Evolutionary conservation across 768 basidiomycete species (phyloP), one percentile per base, ranked within the genome.

Genomic region (Lyophyllum decastes): DNA sequence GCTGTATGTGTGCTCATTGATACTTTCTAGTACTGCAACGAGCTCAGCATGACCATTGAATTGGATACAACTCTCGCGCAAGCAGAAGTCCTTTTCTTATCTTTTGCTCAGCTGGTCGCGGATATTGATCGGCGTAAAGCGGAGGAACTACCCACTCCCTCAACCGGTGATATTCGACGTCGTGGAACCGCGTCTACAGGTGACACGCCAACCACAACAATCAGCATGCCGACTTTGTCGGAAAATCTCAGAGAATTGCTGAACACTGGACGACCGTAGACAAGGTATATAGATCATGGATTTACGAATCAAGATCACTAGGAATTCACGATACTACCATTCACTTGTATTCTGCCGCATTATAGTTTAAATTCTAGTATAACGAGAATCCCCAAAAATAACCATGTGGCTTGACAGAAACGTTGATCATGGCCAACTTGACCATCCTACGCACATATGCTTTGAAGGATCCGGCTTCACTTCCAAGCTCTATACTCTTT

Each of bases 41-140:
- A 96, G 65, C 85, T 96, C 60, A 92, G 90, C 73, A 94, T 94
- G 89, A 93, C 94, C 51, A 96, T 99, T 64, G 97, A 98, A 70
- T 83, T 98, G n/a, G 90, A 97, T 70, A 86, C 89, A 0, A 96
- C 97, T 19, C 83, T 99, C 9, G 90, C 94, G 0, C 97, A 98
- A 74, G 97, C 96, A 10, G 97, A 99, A 73, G 95, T 98, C 16
- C 82, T 99, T 21, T 98, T 93, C 80, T 81, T 96, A 2, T 94
- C 94, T 1, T 98, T 97, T 76, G 78, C 87, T 12, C 89, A 92
- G 66, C 74, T 97, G 21, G 88, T 98, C 21, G 90, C 90, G 10
- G 94, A 96, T 69, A 85, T 96, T 64, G 94, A 97, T 70, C 84
- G 90, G 34, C 84, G 89, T 61, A 83, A 81, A 61, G 85, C 83